These are phyloP conservation scores for Plasmodium inui DNA, from an alignment of 169 alveolate genomes.

Conservation along the genomic window DNA sequence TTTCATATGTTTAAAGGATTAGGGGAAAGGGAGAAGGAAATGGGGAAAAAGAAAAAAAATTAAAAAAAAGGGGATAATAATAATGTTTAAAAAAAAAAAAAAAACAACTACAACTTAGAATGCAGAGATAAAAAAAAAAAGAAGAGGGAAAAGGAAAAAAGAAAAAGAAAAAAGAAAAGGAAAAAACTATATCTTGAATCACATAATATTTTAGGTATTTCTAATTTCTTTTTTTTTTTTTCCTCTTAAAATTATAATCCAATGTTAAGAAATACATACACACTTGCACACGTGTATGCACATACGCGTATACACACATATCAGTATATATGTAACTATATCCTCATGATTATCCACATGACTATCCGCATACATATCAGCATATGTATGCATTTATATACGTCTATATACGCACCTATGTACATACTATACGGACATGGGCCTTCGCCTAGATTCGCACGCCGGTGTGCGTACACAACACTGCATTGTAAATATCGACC, in stretches of 20 bases:
- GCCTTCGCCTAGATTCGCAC: background rate
- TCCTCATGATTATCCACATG: background rate
- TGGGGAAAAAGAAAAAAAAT: slow-evolving; percentile 1
- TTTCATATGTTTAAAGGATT: slow-evolving; percentile 30
- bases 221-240: slow-evolving; percentile 32
- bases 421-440: background rate
- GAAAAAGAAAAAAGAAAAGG: background rate
- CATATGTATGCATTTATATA: background rate
- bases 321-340: background rate
- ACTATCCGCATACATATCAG: background rate
- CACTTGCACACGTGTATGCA: background rate
- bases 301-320: slow-evolving; percentile 1
- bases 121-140: slow-evolving; percentile 12
- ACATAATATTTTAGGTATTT: slow-evolving; percentile 38
- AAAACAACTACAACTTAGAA: slow-evolving; percentile 46
- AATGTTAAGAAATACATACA: background rate
- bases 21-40: background rate
- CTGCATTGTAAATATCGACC: background rate
- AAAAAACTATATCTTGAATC: slow-evolving; percentile 12
- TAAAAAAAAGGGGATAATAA: background rate
- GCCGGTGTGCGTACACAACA: background rate
- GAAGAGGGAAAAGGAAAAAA: background rate
- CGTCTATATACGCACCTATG: background rate
- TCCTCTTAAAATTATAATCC: background rate
- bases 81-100: background rate